Evolutionary conservation across 2,329 filamentous ascomycete genomes (phyloP).

Genomic region (Lomentospora prolificans): DNA sequence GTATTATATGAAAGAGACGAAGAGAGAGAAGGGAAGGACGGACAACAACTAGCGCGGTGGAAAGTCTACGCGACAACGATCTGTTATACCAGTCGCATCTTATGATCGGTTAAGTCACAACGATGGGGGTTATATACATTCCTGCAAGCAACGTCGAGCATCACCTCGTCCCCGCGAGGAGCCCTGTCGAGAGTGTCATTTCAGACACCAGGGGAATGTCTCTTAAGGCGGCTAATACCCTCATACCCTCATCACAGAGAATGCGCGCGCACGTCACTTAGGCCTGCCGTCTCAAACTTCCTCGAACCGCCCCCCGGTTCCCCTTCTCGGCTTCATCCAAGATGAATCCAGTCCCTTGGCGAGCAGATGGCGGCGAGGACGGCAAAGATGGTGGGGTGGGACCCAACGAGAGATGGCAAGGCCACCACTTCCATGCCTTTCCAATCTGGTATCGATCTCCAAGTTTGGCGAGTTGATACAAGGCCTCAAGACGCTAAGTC

Average conservation of each 20-base stretch:
- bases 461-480: background rate
- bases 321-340: background rate
- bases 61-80: slow-evolving; percentile 1
- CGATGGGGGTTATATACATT: background rate
- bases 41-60: background rate
- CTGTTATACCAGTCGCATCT: slow-evolving; percentile 5
- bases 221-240: background rate
- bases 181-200: background rate
- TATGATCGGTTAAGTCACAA: background rate
- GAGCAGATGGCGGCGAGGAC: background rate
- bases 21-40: background rate
- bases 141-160: background rate
- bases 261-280: background rate
- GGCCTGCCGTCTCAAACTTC: background rate
- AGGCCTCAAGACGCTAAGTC: background rate
- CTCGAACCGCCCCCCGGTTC: background rate
- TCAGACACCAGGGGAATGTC: no score
- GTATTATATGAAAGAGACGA: background rate
- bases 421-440: no score
- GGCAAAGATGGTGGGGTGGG: background rate
- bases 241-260: background rate
- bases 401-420: background rate
- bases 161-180: background rate
- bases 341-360: background rate
- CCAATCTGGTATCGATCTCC: background rate